Evolutionary conservation across 352 stramenopile species (phyloP).

Genomic region (Pythium coloratum): DNA sequence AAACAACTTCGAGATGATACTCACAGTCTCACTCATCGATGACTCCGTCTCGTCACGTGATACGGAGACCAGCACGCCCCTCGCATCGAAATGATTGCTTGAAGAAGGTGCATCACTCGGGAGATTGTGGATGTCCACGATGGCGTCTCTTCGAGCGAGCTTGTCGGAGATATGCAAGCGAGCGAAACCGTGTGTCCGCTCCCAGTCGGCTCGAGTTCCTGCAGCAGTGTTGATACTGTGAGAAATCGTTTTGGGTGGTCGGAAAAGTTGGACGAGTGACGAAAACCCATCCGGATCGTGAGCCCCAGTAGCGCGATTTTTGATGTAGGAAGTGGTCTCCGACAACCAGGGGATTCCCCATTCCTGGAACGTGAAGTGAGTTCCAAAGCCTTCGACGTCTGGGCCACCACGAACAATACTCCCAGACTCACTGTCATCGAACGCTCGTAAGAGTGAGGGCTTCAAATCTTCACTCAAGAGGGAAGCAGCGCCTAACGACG

Average conservation of each 20-base stretch:
- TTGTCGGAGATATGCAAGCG: slow-evolving; percentile 9
- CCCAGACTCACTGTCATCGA: neutral
- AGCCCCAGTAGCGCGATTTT: neutral
- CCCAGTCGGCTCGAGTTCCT: slow-evolving; percentile 8
- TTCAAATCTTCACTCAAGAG: slow-evolving; percentile 13
- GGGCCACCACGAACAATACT: neutral
- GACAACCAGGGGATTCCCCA: slow-evolving; percentile 21
- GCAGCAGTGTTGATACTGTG: neutral
- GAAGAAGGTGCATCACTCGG: neutral
- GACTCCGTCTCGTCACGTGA: slow-evolving; percentile 2
- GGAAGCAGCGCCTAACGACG: neutral
- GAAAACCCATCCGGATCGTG: slow-evolving; percentile 24
- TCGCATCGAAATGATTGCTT: neutral
- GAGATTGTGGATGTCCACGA: neutral
- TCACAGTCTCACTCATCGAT: slow-evolving; percentile 3
- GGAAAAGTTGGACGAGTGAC: slow-evolving; percentile 17
- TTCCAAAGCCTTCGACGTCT: slow-evolving; percentile 29
- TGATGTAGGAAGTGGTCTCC: neutral
- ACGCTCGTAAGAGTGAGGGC: slow-evolving; percentile 8
- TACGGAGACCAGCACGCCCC: neutral
- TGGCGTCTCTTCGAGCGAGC: neutral
- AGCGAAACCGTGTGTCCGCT: slow-evolving; percentile 5
- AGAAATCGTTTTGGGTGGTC: neutral
- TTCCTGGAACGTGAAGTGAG: slow-evolving; percentile 30
- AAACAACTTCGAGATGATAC: slow-evolving; percentile 39